phyloP scores from a whole-genome alignment of 306 rosid species.

The Cajanus cajan region DNA sequence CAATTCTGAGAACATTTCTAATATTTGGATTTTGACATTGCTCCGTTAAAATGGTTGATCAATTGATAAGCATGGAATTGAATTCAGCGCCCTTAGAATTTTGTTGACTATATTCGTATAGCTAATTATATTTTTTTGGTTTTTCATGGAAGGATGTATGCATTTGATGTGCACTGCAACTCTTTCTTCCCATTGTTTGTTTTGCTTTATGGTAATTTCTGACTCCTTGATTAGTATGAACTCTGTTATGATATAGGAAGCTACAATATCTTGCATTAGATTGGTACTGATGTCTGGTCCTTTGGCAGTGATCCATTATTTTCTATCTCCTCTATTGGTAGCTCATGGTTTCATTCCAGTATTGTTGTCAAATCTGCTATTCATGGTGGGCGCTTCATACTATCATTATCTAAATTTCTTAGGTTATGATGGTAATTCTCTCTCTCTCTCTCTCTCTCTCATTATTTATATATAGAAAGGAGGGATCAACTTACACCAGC shows the following conservation, averaged over 20 bases:
- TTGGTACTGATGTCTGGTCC: constrained; percentile 42
- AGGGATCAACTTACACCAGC: not conserved
- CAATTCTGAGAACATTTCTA: constrained; percentile 9
- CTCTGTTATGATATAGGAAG: constrained; percentile 18
- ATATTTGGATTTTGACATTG: not conserved
- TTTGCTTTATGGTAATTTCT: constrained; percentile 74
- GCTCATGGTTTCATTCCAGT: constrained; percentile 95
- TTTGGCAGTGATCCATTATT: constrained; percentile 93
- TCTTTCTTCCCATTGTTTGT: constrained; percentile 99
- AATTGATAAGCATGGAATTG: not conserved
- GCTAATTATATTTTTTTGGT: constrained; percentile 31
- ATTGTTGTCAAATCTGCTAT: constrained; percentile 87
- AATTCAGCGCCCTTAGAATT: not conserved
- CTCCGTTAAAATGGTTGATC: constrained; percentile 21
- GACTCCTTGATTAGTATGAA: constrained; percentile 16
- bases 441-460: not conserved
- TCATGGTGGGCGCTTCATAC: constrained; percentile 93
- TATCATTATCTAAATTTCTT: constrained; percentile 97
- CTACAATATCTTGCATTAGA: constrained; percentile 2
- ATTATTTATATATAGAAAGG: not conserved
- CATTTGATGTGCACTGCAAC: constrained; percentile 99
- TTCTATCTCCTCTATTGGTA: constrained; percentile 87
- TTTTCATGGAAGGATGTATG: constrained; percentile 76
- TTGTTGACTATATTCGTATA: constrained; percentile 16
- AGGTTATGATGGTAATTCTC: constrained; percentile 89